These are phyloP conservation scores for Crassisporium funariophilum DNA, from an alignment of 768 basidiomycete species.

Conservation along the genomic window DNA sequence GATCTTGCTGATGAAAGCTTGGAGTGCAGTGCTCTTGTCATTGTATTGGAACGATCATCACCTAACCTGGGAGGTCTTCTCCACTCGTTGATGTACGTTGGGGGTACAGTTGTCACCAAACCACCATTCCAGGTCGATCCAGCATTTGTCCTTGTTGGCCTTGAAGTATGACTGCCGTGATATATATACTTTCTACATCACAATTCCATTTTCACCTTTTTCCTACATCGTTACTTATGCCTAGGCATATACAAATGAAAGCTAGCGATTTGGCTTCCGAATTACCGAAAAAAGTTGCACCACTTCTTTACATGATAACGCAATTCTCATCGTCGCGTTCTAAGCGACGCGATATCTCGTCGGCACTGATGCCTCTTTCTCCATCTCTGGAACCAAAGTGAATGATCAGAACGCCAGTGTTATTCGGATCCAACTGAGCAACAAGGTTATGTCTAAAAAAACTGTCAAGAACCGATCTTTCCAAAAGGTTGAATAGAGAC, in stretches of 20 bases:
- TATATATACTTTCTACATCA: not conserved
- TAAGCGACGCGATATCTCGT: slow-evolving; percentile 58
- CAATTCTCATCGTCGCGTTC: slow-evolving; percentile 59
- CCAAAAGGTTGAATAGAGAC: not conserved
- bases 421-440: slow-evolving; percentile 76
- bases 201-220: slow-evolving; percentile 4
- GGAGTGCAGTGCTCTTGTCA: slow-evolving; percentile 75
- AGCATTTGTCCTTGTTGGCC: slow-evolving; percentile 80
- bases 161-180: slow-evolving; percentile 61
- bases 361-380: slow-evolving; percentile 49
- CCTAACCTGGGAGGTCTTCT: slow-evolving; percentile 72
- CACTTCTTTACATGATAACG: slow-evolving; percentile 61
- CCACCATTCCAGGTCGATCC: slow-evolving; percentile 77
- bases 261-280: too few relatives aligned
- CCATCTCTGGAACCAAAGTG: slow-evolving; percentile 47
- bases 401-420: slow-evolving; percentile 84
- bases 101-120: slow-evolving; percentile 81
- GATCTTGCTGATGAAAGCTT: slow-evolving; percentile 88
- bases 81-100: slow-evolving; percentile 92
- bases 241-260: not conserved
- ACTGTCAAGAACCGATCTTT: not conserved
- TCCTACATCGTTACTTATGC: slow-evolving; percentile 1
- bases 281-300: not conserved
- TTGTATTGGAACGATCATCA: slow-evolving; percentile 75
- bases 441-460: slow-evolving; percentile 64